Evolutionary conservation across 2,329 filamentous ascomycete genomes (phyloP).

Genomic region (Ampelomyces quisqualis): DNA sequence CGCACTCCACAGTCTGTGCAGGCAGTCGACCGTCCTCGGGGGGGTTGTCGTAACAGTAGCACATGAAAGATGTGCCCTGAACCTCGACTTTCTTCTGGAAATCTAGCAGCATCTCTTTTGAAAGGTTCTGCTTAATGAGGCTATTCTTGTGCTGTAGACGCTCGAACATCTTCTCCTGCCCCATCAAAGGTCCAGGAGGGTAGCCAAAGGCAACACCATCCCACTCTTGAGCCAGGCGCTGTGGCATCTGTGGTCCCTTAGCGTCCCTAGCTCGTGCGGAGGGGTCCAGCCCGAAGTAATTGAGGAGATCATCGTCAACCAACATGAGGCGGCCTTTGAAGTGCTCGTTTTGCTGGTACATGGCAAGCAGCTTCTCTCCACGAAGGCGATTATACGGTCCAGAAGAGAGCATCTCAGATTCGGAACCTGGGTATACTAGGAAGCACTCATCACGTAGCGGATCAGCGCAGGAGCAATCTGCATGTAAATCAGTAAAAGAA

Average conservation of each 20-base stretch:
- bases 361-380: conserved; percentile 18
- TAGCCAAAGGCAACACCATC: conserved; percentile 10
- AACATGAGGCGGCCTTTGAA: conserved; percentile 27
- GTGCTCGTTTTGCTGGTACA: conserved; percentile 15
- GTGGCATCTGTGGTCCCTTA: conserved; percentile 11
- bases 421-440: conserved; percentile 19
- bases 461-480: conserved; percentile 21
- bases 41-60: conserved; percentile 20
- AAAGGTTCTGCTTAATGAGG: conserved; percentile 9
- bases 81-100: conserved; percentile 3
- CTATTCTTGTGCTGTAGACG: conserved; percentile 13
- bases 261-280: neutral
- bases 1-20: conserved; percentile 12
- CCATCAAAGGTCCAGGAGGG: conserved; percentile 15
- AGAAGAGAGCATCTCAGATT: conserved; percentile 4
- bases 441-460: conserved; percentile 22
- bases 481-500: neutral
- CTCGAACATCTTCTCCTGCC: conserved; percentile 19
- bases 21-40: neutral
- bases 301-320: conserved; percentile 21
- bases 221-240: conserved; percentile 16
- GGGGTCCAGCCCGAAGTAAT: conserved; percentile 11
- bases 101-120: conserved; percentile 9
- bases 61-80: conserved; percentile 7
- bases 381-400: conserved; percentile 28